phyloP scores from a whole-genome alignment of 1,284 basidiomycete species.

The Marasmius tenuissimus region DNA sequence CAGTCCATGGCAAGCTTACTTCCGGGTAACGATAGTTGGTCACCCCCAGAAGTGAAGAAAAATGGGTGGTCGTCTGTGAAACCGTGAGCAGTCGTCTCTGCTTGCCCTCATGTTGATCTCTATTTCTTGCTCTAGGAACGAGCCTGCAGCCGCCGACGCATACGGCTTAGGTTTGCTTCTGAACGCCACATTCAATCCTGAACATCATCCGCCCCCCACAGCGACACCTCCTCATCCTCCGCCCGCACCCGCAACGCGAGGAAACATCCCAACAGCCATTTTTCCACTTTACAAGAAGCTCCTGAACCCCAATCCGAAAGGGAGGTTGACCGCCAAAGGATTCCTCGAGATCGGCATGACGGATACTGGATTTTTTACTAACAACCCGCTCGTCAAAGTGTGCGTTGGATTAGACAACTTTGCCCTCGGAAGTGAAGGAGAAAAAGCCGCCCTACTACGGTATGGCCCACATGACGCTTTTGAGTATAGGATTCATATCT shows the following conservation, averaged over 20 bases:
- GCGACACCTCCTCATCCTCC: conserved; percentile 71
- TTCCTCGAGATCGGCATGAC: conserved; percentile 85
- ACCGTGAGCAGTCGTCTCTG: conserved; percentile 55
- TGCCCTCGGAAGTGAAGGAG: conserved; percentile 78
- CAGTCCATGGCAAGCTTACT: conserved; percentile 74
- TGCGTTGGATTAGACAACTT: conserved; percentile 89
- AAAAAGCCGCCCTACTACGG: conserved; percentile 77
- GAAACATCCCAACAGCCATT: conserved; percentile 73
- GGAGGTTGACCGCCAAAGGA: conserved; percentile 71
- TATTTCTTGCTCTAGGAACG: conserved; percentile 47
- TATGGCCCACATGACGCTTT: conserved; percentile 23
- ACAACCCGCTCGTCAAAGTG: conserved; percentile 84
- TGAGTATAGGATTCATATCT: not conserved
- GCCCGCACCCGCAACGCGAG: conserved; percentile 72
- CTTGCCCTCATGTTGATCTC: conserved; percentile 9
- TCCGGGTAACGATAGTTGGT: conserved; percentile 57
- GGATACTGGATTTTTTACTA: conserved; percentile 81
- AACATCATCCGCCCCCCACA: conserved; percentile 68
- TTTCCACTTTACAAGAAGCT: conserved; percentile 88
- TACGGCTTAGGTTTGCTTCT: conserved; percentile 87
- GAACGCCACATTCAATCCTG: conserved; percentile 84
- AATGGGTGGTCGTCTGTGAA: conserved; percentile 82
- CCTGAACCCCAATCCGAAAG: conserved; percentile 84
- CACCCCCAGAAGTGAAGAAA: conserved; percentile 90
- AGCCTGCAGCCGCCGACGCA: conserved; percentile 75